Percentiles rank a stretch among this genome's conserved stretches.
Evolutionary conservation across 371 early-diverging fungal species (phyloP).

Genomic region (Mucor racemosus): DNA sequence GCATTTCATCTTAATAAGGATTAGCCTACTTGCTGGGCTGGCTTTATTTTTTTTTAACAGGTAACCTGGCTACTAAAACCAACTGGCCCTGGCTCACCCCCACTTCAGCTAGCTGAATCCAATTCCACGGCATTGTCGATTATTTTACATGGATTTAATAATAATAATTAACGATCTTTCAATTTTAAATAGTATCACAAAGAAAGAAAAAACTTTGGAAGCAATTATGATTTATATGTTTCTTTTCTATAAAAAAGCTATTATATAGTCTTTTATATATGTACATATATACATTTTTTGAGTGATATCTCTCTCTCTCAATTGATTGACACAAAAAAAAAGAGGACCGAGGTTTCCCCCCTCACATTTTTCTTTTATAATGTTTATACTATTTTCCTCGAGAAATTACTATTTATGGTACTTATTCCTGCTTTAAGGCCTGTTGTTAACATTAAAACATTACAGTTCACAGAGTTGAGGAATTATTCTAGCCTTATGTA

Average conservation of each 20-base stretch:
- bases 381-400: neutral
- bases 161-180: conserved; percentile 8
- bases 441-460: neutral
- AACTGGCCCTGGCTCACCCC: neutral
- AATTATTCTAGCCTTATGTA: neutral
- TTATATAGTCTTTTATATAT: neutral
- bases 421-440: conserved; percentile 18
- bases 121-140: conserved; percentile 11
- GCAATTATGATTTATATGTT: neutral
- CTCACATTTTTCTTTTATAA: neutral
- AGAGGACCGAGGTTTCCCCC: neutral
- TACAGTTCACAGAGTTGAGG: neutral
- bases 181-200: conserved; percentile 2
- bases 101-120: neutral
- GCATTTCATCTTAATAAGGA: neutral
- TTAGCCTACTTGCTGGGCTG: neutral
- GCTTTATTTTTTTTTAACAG: neutral
- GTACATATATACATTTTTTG: neutral
- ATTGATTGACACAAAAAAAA: neutral
- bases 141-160: conserved; percentile 3
- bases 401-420: conserved; percentile 14
- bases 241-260: no score
- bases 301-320: no score
- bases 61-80: neutral
- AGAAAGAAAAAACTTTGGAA: neutral